Evolutionary conservation across 1,284 basidiomycete species (phyloP), one percentile per base, ranked within the genome.

Genomic region (Fomitiporia mediterranea): DNA sequence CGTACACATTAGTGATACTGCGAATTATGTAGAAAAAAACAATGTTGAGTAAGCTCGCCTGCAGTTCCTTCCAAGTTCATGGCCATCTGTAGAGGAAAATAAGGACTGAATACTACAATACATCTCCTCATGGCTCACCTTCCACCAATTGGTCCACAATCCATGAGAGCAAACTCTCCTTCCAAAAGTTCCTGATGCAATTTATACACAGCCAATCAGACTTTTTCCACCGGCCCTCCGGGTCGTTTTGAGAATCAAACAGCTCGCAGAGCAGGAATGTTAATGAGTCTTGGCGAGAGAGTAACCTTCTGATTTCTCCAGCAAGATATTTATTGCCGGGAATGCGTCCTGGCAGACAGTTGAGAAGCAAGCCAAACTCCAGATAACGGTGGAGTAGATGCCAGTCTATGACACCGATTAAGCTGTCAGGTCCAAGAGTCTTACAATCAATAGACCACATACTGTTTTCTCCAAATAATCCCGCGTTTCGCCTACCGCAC

Each of bases 201-300:
- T 15, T 27, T 7, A 40, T 11, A 30, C 58, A 59, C 9, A 52
- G 15, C 54, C 54, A 56, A 9, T 53, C 35, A 4, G 17, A 9
- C 19, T 21, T 48, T 8, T 25, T 38, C 48, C 51, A 52, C 1
- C 27, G 32, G 13, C 30, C 42, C 4, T 34, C 50, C 9, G 58
- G 39, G 37, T 59, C 58, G 42, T 56, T 59, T n/a, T 56, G 48
- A 17, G 30, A n/a, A 5, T 19, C 54, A 17, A 56, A 52, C 47
- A 56, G 52, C 8, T 51, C 48, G 23, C 47, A 40, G 28, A 56
- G 25, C 42, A 56, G 52, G 11, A 32, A 21, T 15, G 47, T 40
- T 15, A 23, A 34, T 2, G 30, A 34, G 19, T 34, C 11, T 13
- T n/a, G 35, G 7, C 23, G 39, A 3, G 7, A 19, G 27, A 51